A percentile compares a stretch with the other conserved stretches of the same genome.
These are phyloP conservation scores for Gonapodya prolifera DNA, from an alignment of 192 early-diverging fungal genomes.

Conservation along the genomic window DNA sequence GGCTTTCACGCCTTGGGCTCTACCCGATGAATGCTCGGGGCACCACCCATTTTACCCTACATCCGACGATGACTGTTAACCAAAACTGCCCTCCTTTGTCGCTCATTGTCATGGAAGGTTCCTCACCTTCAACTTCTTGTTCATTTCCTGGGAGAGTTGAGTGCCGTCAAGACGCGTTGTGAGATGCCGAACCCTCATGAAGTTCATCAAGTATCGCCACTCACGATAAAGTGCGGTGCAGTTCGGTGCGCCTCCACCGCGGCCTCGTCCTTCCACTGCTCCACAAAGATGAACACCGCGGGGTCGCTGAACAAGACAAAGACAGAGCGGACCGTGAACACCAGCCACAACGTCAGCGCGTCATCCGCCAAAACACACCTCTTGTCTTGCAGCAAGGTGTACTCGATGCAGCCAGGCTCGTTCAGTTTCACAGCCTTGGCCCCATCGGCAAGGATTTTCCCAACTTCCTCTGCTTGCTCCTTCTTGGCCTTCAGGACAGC, in stretches of 20 bases:
- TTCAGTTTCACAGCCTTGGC: not conserved
- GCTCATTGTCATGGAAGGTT: not conserved
- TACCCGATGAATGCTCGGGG: not conserved
- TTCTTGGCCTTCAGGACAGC: not conserved
- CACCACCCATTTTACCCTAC: not conserved
- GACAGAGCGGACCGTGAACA: too few species aligned
- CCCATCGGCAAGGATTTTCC: not conserved
- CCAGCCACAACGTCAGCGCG: too few species aligned
- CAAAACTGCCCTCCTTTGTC: not conserved
- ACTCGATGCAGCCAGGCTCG: not conserved
- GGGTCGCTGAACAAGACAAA: not conserved
- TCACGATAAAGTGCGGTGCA: not conserved
- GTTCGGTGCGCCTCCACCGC: not conserved
- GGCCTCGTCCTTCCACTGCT: slow-evolving; percentile 4
- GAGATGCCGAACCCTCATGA: too few species aligned
- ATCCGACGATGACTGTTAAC: too few species aligned
- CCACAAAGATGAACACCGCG: not conserved
- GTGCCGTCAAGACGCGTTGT: too few species aligned
- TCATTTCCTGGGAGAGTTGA: not conserved
- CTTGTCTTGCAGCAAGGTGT: not conserved
- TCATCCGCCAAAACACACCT: not conserved
- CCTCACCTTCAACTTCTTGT: not conserved
- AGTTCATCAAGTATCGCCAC: too few species aligned
- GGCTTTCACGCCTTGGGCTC: not conserved
- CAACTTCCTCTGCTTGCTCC: not conserved